A percentile compares a stretch with the other conserved stretches of the same genome.
Conservation (phyloP, 2,329 filamentous ascomycete species). For the Zarea fungicola region DNA sequence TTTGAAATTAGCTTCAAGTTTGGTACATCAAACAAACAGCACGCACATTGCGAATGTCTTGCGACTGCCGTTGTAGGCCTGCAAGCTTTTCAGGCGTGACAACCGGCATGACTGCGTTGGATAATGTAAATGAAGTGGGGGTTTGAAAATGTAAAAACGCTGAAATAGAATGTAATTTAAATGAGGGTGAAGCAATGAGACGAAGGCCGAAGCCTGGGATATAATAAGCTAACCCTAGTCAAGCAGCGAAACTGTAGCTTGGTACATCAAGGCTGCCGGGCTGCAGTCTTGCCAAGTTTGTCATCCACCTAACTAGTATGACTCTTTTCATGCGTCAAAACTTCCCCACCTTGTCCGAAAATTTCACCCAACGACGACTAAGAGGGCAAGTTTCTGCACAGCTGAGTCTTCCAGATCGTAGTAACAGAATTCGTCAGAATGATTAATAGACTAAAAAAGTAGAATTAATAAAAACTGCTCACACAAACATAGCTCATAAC, state of each 20-base stretch:
- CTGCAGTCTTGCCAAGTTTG: conserved; percentile 3
- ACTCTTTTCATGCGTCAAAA: conserved; percentile 1
- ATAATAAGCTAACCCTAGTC: background rate
- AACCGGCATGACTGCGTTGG: conserved; percentile 67
- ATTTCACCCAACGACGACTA: background rate
- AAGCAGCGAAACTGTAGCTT: background rate
- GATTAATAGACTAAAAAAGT: conserved; percentile 1
- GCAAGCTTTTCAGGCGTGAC: conserved; percentile 88
- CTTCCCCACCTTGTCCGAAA: conserved; percentile 7
- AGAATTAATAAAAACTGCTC: background rate
- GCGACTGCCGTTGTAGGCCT: conserved; percentile 78
- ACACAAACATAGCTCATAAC: conserved; percentile 8
- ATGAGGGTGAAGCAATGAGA: background rate
- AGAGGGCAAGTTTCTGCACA: background rate
- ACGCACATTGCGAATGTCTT: conserved; percentile 87
- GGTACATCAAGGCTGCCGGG: background rate
- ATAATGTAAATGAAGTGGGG: background rate
- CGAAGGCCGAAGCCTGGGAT: background rate
- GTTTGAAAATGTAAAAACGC: background rate
- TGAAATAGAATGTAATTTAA: background rate
- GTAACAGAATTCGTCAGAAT: conserved; percentile 11
- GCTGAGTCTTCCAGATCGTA: background rate
- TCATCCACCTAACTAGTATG: conserved; percentile 10
- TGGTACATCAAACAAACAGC: conserved; percentile 11
- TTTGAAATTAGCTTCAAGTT: background rate